Evolutionary conservation across 768 basidiomycete genomes (phyloP).

Genomic region (Boletus edulis): DNA sequence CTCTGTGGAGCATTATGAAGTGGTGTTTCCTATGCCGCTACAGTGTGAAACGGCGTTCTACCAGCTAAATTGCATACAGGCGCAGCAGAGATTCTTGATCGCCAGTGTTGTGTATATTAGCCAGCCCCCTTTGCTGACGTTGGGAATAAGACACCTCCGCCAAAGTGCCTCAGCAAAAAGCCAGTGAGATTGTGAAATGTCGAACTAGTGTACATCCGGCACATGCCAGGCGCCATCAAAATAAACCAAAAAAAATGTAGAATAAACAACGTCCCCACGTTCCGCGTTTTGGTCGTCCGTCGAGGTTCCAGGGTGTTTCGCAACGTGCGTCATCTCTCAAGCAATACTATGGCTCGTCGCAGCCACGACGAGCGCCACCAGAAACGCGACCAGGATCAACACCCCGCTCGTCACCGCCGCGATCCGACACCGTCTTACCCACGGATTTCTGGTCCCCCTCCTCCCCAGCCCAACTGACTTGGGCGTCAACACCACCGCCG

Average conservation of each 20-base stretch:
- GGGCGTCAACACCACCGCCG: conserved; percentile 14
- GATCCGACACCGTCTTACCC: conserved; percentile 49
- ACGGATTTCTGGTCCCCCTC: conserved; percentile 31
- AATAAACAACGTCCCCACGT: neutral
- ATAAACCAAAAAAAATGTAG: neutral
- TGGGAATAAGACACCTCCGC: no score
- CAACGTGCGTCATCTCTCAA: no score
- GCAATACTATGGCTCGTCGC: neutral
- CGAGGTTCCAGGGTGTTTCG: no score
- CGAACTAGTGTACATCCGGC: conserved; percentile 8
- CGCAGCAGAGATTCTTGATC: neutral
- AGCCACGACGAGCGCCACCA: conserved; percentile 47
- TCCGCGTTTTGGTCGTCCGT: no score
- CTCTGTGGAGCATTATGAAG: no score
- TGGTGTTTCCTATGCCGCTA: neutral
- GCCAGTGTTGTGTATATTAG: no score
- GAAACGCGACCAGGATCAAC: conserved; percentile 46
- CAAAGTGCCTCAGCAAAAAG: neutral
- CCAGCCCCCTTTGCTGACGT: no score
- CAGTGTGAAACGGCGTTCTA: neutral
- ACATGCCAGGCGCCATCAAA: neutral
- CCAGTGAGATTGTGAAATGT: neutral
- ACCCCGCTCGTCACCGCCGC: conserved; percentile 60
- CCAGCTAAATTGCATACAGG: neutral
- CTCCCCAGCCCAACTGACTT: conserved; percentile 15